Evolutionary conservation across 2,329 filamentous ascomycete species (phyloP).

Genomic region (Aspergillus floridensis): DNA sequence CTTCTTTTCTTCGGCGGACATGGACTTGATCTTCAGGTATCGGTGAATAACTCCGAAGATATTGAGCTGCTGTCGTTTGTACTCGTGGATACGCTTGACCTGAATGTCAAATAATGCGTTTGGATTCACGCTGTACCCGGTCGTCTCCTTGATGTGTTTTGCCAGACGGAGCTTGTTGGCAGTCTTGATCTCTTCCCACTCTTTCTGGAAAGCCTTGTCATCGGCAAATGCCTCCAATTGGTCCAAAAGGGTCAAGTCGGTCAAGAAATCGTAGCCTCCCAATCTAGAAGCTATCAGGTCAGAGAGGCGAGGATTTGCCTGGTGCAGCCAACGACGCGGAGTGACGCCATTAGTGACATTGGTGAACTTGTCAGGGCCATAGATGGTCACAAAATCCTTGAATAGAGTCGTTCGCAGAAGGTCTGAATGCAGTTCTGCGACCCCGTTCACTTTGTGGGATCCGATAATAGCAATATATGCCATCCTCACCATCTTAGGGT

Average conservation of each 20-base stretch:
- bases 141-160: conserved; percentile 81
- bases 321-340: conserved; percentile 91
- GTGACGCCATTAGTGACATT: conserved; percentile 99
- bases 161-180: conserved; percentile 92
- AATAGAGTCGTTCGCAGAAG: conserved; percentile 99
- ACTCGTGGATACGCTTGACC: conserved; percentile 98
- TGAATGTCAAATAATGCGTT: conserved; percentile 91
- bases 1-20: conserved; percentile 80
- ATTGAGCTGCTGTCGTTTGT: conserved; percentile 98
- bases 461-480: conserved; percentile 91
- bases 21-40: conserved; percentile 82
- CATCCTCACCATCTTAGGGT: conserved; percentile 98
- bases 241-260: conserved; percentile 82
- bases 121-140: conserved; percentile 80
- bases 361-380: conserved; percentile 94
- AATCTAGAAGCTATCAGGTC: conserved; percentile 89
- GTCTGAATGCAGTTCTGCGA: conserved; percentile 95
- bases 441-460: conserved; percentile 98
- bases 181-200: conserved; percentile 96
- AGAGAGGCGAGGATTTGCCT: conserved; percentile 90
- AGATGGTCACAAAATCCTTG: conserved; percentile 96
- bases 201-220: conserved; percentile 85
- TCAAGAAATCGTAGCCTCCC: conserved; percentile 79
- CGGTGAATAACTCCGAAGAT: conserved; percentile 97
- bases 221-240: conserved; percentile 80